These are phyloP conservation scores for Pogostemon cablin DNA, from an alignment of 257 asterid species.

Conservation along the genomic window DNA sequence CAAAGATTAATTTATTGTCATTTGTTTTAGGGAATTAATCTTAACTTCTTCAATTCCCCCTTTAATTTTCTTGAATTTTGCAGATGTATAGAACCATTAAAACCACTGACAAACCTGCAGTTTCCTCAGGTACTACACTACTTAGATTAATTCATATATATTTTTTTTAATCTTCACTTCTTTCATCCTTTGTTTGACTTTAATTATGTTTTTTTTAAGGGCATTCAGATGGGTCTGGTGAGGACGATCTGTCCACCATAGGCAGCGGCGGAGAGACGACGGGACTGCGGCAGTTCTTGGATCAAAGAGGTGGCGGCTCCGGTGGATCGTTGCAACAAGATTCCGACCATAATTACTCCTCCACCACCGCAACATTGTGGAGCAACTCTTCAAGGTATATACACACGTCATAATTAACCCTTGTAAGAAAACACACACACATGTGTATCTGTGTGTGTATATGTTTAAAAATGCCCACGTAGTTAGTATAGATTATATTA, in stretches of 20 bases:
- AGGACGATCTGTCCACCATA: constrained; percentile 75
- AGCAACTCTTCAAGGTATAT: constrained; percentile 87
- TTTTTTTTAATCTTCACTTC: background rate
- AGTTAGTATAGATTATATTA: constrained; percentile 20
- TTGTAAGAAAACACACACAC: constrained; percentile 11
- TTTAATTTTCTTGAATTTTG: constrained; percentile 37
- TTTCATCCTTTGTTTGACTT: background rate
- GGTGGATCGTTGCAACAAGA: constrained; percentile 63
- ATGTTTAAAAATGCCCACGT: constrained; percentile 34
- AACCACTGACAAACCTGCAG: constrained; percentile 94
- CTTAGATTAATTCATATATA: background rate
- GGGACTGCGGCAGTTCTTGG: constrained; percentile 52
- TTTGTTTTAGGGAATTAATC: background rate
- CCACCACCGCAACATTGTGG: constrained; percentile 68
- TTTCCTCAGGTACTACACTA: constrained; percentile 71
- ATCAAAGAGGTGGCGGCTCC: constrained; percentile 64
- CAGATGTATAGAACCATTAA: constrained; percentile 98
- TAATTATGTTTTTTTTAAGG: constrained; percentile 42
- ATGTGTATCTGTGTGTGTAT: constrained; percentile 11
- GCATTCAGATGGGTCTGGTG: constrained; percentile 95
- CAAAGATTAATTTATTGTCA: background rate
- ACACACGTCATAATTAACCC: no score
- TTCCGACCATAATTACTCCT: constrained; percentile 47
- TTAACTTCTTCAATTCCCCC: background rate
- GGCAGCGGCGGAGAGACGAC: constrained; percentile 59